Percentiles rank a stretch among this genome's conserved stretches.
These are phyloP conservation scores for Diaporthe ampelina DNA, from an alignment of 2,329 filamentous ascomycete species.

Conservation along the genomic window DNA sequence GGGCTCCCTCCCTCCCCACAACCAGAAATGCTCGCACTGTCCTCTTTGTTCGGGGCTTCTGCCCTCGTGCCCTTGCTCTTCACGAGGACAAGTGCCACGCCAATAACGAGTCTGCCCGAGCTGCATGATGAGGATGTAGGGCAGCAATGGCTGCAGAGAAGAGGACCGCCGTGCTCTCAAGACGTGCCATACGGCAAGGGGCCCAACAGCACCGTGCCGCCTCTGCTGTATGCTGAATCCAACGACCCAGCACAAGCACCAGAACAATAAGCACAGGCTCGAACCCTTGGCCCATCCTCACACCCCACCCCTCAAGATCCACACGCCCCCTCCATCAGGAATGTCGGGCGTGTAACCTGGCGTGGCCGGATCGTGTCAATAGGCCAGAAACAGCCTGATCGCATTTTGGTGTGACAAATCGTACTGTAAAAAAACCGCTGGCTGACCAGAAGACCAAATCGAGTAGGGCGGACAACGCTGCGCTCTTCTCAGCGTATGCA, in stretches of 20 bases:
- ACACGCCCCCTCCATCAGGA: no score
- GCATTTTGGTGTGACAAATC: no score
- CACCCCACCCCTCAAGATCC: no score
- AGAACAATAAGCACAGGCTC: no score
- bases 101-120: neutral
- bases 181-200: neutral
- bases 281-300: no score
- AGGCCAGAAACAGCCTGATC: no score
- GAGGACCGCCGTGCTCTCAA: neutral
- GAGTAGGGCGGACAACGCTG: neutral
- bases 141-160: neutral
- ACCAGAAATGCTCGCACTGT: neutral
- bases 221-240: neutral
- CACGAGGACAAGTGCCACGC: neutral
- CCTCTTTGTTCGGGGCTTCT: neutral
- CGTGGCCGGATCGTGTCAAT: no score
- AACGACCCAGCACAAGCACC: no score
- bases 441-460: neutral
- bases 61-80: neutral
- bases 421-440: no score
- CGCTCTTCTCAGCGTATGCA: no score
- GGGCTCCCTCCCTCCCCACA: neutral
- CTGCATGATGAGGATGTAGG: neutral
- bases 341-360: no score
- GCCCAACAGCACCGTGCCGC: neutral